A percentile compares a stretch with the other conserved stretches of the same genome.
phyloP scores from a whole-genome alignment of 2,329 filamentous ascomycete genomes.

The Fusarium sp. region DNA sequence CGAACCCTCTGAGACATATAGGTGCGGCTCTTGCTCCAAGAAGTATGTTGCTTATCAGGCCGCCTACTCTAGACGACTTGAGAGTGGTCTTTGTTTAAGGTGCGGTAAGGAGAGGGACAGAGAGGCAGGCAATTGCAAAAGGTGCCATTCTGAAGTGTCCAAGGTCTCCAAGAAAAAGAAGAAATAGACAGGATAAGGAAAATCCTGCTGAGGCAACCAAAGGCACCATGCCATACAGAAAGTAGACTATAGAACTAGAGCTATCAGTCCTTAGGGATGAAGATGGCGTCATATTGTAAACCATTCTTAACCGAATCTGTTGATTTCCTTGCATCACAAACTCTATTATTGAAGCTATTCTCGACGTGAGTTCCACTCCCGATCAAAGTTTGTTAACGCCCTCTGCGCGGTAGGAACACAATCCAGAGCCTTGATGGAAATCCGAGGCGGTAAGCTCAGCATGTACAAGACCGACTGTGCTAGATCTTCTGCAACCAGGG shows the following conservation, averaged over 20 bases:
- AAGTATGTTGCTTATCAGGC: background rate
- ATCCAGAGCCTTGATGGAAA: conserved; percentile 26
- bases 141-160: too few relatives aligned
- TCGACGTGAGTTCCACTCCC: background rate
- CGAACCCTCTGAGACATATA: background rate
- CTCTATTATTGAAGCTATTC: background rate
- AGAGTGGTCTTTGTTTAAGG: background rate
- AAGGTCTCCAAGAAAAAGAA: background rate
- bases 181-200: too few relatives aligned
- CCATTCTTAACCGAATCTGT: too few relatives aligned
- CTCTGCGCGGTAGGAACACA: conserved; percentile 13
- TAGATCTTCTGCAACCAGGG: conserved; percentile 8
- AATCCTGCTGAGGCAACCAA: fast-evolving
- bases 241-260: background rate
- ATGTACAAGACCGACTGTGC: conserved; percentile 17
- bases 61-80: background rate
- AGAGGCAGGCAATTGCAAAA: background rate
- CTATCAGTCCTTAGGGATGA: background rate
- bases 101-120: background rate
- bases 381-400: background rate
- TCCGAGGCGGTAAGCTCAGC: conserved; percentile 3
- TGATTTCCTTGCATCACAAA: fast-evolving
- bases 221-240: background rate
- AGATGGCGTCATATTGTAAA: background rate
- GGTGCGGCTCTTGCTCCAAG: background rate